Conservation (phyloP, 2,329 filamentous ascomycete genomes). For the Exophiala sp. region DNA sequence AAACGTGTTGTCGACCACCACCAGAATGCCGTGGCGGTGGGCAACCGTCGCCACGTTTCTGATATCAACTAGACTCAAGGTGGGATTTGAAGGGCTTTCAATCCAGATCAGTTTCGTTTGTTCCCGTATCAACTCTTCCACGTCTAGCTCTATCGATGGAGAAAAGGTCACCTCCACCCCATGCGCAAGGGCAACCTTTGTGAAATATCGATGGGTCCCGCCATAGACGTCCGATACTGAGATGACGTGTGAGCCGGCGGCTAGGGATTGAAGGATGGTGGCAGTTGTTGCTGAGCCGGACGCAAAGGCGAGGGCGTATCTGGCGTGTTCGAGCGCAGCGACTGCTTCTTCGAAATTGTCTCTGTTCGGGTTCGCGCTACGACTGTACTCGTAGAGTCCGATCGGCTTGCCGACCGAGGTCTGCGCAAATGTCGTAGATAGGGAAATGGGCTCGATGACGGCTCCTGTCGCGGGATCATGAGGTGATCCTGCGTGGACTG, state of each 20-base stretch:
- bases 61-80: constrained; percentile 87
- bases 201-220: constrained; percentile 97
- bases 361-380: constrained; percentile 90
- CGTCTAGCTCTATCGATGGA: constrained; percentile 82
- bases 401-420: constrained; percentile 78
- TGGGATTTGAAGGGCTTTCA: constrained; percentile 91
- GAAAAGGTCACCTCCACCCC: constrained; percentile 93
- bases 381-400: constrained; percentile 85
- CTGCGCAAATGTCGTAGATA: constrained; percentile 96
- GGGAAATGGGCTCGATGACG: constrained; percentile 92
- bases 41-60: constrained; percentile 74
- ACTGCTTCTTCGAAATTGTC: constrained; percentile 90
- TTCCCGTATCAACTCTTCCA: constrained; percentile 70
- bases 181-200: constrained; percentile 90
- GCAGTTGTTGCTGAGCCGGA: constrained; percentile 93
- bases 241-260: constrained; percentile 85
- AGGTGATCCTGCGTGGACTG: constrained; percentile 86
- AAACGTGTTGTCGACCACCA: constrained; percentile 99
- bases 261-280: constrained; percentile 85
- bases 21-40: constrained; percentile 80
- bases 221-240: constrained; percentile 97
- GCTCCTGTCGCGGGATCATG: constrained; percentile 89
- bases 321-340: constrained; percentile 85
- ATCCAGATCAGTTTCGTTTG: constrained; percentile 97
- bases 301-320: constrained; percentile 87